phyloP scores from a whole-genome alignment of 306 rosid species.

The Rosa rugosa region DNA sequence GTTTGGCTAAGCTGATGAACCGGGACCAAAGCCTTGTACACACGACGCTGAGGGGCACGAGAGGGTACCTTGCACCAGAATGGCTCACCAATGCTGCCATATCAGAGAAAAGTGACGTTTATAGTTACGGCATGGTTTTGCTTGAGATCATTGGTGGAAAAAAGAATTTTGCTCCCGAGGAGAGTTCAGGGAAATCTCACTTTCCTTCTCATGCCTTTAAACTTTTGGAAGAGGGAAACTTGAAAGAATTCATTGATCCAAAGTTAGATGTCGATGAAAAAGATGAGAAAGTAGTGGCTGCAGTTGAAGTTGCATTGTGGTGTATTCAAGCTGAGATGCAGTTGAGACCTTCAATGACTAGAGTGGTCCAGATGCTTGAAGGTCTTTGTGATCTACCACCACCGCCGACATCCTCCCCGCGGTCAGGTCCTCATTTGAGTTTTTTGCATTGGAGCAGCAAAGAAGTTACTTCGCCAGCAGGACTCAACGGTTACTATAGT shows the following conservation, averaged over 20 bases:
- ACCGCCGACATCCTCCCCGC: conserved; percentile 4
- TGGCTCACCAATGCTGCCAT: conserved; percentile 43
- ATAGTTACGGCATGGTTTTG: conserved; percentile 40
- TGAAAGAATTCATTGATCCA: conserved; percentile 47
- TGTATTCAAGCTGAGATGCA: conserved; percentile 38
- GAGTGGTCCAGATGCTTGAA: conserved; percentile 44
- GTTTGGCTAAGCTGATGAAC: conserved; percentile 39
- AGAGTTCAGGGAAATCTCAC: conserved; percentile 24
- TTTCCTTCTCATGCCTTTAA: conserved; percentile 29
- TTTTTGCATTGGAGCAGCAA: conserved; percentile 28
- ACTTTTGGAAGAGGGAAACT: conserved; percentile 51
- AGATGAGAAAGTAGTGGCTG: conserved; percentile 28
- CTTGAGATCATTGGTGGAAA: conserved; percentile 42
- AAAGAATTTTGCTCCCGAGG: conserved; percentile 22
- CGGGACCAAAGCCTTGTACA: conserved; percentile 29
- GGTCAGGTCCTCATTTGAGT: conserved; percentile 9
- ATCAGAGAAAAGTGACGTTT: conserved; percentile 44
- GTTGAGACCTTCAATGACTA: conserved; percentile 40
- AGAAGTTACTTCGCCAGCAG: conserved; percentile 9
- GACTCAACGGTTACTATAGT: conserved; percentile 11
- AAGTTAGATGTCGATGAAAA: conserved; percentile 49
- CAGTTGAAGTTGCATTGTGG: conserved; percentile 35
- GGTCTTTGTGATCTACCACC: conserved; percentile 22
- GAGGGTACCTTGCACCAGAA: conserved; percentile 51
- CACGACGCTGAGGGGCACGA: conserved; percentile 39